These are phyloP conservation scores for Fusarium sp. DNA, from an alignment of 2,329 filamentous ascomycete genomes.

Conservation along the genomic window DNA sequence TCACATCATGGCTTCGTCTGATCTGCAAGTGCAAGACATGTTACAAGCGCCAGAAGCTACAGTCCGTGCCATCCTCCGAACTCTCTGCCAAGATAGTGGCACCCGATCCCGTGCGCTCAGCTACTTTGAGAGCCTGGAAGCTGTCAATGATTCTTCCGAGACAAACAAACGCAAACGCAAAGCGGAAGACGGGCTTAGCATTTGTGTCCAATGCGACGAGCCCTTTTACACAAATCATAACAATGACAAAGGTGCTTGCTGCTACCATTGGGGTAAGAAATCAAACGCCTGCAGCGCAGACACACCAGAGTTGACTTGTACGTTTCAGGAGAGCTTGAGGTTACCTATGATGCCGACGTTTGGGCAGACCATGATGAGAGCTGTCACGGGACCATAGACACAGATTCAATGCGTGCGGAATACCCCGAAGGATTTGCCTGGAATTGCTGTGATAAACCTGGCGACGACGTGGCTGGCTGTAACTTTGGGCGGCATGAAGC, in stretches of 20 bases:
- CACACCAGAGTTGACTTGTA: background rate
- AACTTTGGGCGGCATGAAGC: background rate
- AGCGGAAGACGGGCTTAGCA: background rate
- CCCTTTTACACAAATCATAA: background rate
- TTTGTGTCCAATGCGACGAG: background rate
- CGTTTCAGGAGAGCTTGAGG: constrained; percentile 22
- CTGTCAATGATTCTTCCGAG: too few relatives aligned
- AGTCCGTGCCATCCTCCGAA: background rate
- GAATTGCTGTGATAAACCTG: background rate
- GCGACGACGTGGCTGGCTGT: background rate
- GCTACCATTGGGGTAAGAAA: constrained; percentile 29
- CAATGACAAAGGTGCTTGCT: background rate
- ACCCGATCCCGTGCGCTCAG: background rate
- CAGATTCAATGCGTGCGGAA: constrained; percentile 3
- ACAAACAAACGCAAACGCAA: too few relatives aligned
- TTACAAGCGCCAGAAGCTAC: too few relatives aligned
- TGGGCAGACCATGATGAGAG: constrained; percentile 28
- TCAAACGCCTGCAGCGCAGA: rapidly evolving
- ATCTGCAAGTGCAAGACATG: too few relatives aligned
- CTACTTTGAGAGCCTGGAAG: too few relatives aligned
- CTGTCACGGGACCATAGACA: constrained; percentile 22
- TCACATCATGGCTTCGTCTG: too few relatives aligned
- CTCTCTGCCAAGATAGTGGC: background rate
- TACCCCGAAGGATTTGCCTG: background rate
- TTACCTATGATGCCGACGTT: constrained; percentile 2